Evolutionary conservation across 768 basidiomycete species (phyloP).

Genomic region (Leccinum subtestaceum): DNA sequence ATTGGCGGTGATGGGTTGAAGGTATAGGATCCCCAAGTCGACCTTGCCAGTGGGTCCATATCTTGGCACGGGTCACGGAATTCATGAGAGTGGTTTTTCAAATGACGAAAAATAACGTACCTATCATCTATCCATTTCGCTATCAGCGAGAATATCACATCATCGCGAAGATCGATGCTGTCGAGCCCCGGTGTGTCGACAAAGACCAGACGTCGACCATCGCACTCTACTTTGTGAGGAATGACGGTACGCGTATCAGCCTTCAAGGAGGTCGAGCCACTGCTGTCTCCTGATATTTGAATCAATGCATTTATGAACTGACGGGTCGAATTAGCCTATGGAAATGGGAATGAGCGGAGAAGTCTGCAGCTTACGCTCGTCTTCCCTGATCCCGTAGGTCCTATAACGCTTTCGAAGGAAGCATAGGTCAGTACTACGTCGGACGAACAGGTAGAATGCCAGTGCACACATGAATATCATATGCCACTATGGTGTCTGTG

Average conservation of each 20-base stretch:
- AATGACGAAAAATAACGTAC: not conserved
- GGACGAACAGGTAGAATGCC: not conserved
- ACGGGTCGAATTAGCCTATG: not conserved
- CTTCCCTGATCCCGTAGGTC: constrained; percentile 6
- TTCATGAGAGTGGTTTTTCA: not conserved
- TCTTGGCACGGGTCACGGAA: not conserved
- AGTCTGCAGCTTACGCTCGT: not conserved
- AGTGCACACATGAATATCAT: constrained; percentile 2
- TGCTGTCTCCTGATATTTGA: not conserved
- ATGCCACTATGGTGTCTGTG: not conserved
- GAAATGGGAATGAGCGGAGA: not conserved
- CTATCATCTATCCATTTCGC: not conserved
- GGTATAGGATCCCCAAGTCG: constrained; percentile 5
- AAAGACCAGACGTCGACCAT: not conserved
- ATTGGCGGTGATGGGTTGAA: constrained; percentile 8
- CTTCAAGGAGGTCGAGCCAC: not conserved
- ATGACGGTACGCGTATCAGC: not conserved
- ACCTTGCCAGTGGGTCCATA: not conserved
- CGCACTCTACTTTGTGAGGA: not conserved
- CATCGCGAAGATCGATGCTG: not conserved
- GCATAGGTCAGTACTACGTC: not conserved
- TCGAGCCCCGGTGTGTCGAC: constrained; percentile 12
- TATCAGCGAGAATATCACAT: not conserved
- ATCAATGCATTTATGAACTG: constrained; percentile 7
- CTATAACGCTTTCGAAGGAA: not conserved